Conservation (phyloP, 495 filamentous ascomycete species). For the Daldinia concentrica region DNA sequence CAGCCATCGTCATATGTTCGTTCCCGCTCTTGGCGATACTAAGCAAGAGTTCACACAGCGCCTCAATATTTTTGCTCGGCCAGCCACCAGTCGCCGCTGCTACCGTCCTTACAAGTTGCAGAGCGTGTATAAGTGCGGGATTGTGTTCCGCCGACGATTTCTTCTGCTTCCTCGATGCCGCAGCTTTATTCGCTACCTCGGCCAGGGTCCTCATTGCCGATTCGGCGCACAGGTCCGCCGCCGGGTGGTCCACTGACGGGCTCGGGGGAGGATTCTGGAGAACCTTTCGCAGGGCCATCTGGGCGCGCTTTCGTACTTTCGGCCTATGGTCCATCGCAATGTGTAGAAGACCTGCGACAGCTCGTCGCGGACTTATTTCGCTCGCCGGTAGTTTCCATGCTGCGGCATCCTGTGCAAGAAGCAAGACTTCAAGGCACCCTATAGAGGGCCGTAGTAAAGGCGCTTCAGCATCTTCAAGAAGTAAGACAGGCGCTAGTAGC, state of each 20-base stretch:
- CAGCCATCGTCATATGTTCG: conserved; percentile 93
- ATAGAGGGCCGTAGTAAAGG: conserved; percentile 88
- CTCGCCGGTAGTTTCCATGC: conserved; percentile 87
- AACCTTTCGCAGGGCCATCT: conserved; percentile 86
- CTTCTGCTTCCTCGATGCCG: conserved; percentile 70
- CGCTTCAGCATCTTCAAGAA: conserved; percentile 83
- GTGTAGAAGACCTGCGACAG: conserved; percentile 83
- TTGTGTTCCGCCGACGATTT: conserved; percentile 74
- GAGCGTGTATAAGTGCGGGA: conserved; percentile 84
- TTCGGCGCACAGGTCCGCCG: conserved; percentile 94
- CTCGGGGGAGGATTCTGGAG: conserved; percentile 85
- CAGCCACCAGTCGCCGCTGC: conserved; percentile 88
- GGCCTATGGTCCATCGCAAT: conserved; percentile 88
- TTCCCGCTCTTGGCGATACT: conserved; percentile 87
- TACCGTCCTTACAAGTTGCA: conserved; percentile 90
- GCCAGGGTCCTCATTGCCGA: conserved; percentile 79
- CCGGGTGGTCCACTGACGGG: conserved; percentile 91
- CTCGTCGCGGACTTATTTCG: conserved; percentile 86
- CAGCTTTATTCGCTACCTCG: conserved; percentile 69
- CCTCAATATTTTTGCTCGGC: conserved; percentile 96
- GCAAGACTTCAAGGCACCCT: conserved; percentile 86
- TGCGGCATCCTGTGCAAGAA: conserved; percentile 85
- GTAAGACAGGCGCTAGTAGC: conserved; percentile 82
- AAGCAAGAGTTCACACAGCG: conserved; percentile 86
- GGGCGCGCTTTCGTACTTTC: conserved; percentile 93